Percentiles rank a stretch among this genome's conserved stretches.
Evolutionary conservation across 352 stramenopile genomes (phyloP).

Genomic region (Globisporangium orthogonon): DNA sequence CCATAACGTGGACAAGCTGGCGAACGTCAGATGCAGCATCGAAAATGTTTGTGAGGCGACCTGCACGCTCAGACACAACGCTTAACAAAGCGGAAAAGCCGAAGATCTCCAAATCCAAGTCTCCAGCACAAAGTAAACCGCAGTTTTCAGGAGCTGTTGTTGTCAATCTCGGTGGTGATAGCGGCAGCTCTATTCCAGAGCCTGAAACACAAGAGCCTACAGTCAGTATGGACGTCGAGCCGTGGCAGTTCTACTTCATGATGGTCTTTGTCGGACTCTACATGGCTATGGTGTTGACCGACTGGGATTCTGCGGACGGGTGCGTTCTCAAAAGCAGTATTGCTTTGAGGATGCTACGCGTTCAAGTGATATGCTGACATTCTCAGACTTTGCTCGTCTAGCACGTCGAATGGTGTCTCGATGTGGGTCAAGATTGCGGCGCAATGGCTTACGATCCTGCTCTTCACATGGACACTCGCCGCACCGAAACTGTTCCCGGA

Average conservation of each 20-base stretch:
- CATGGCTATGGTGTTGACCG: slow-evolving; percentile 93
- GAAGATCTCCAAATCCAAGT: not conserved
- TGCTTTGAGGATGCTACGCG: too few relatives aligned
- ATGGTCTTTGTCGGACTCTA: slow-evolving; percentile 90
- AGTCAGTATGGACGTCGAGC: slow-evolving; percentile 46
- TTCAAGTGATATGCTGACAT: not conserved
- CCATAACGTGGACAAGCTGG: slow-evolving; percentile 69
- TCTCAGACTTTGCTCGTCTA: not conserved
- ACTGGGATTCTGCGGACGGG: slow-evolving; percentile 87
- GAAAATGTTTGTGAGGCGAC: slow-evolving; percentile 50
- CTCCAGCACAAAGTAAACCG: not conserved
- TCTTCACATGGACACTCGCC: slow-evolving; percentile 94
- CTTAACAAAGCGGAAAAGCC: not conserved
- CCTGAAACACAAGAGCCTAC: not conserved
- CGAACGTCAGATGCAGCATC: slow-evolving; percentile 52
- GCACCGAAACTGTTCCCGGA: slow-evolving; percentile 93
- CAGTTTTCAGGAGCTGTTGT: slow-evolving; percentile 33
- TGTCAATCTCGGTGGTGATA: slow-evolving; percentile 17
- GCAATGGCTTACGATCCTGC: slow-evolving; percentile 90
- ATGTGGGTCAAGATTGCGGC: slow-evolving; percentile 96
- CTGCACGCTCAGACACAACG: not conserved
- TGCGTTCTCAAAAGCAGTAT: slow-evolving; percentile 14
- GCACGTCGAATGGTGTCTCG: slow-evolving; percentile 60
- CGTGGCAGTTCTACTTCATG: slow-evolving; percentile 93
- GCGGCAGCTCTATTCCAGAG: not conserved